Percentiles rank a stretch among this genome's conserved stretches.
These are phyloP conservation scores for Halenospora varia DNA, from an alignment of 495 filamentous ascomycete species.

Conservation along the genomic window DNA sequence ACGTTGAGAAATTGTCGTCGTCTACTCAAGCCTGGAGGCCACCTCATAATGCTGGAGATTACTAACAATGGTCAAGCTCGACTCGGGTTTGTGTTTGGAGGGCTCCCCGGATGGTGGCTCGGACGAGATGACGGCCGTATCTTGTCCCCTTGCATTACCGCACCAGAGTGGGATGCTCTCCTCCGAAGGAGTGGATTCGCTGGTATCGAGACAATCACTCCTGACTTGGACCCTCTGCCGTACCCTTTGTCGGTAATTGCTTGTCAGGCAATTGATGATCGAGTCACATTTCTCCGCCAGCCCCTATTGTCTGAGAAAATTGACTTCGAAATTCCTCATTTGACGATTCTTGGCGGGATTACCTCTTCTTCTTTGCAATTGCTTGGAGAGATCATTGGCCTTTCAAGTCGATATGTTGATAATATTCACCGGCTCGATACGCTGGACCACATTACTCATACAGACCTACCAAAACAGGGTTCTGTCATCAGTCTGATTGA, in stretches of 20 bases:
- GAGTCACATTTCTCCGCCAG: constrained; percentile 28
- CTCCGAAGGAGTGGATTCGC: constrained; percentile 42
- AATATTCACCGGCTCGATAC: not conserved
- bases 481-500: constrained; percentile 41
- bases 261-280: constrained; percentile 40
- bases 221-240: constrained; percentile 9
- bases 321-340: too few species aligned
- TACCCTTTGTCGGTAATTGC: constrained; percentile 35
- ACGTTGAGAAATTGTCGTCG: constrained; percentile 37
- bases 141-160: constrained; percentile 31
- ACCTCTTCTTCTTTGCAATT: not conserved
- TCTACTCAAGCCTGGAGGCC: constrained; percentile 50
- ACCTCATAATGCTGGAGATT: constrained; percentile 19
- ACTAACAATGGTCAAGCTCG: constrained; percentile 30
- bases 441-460: not conserved
- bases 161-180: constrained; percentile 33
- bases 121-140: constrained; percentile 40
- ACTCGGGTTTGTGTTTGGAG: constrained; percentile 34
- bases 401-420: not conserved
- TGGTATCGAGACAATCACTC: constrained; percentile 34
- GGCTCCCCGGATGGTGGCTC: constrained; percentile 50
- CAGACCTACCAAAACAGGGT: not conserved
- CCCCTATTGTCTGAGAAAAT: constrained; percentile 22
- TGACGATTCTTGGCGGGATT: too few species aligned
- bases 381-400: not conserved